Evolutionary conservation across 208 protist species (phyloP).

Genomic region (Acanthamoeba culbertsoni): DNA sequence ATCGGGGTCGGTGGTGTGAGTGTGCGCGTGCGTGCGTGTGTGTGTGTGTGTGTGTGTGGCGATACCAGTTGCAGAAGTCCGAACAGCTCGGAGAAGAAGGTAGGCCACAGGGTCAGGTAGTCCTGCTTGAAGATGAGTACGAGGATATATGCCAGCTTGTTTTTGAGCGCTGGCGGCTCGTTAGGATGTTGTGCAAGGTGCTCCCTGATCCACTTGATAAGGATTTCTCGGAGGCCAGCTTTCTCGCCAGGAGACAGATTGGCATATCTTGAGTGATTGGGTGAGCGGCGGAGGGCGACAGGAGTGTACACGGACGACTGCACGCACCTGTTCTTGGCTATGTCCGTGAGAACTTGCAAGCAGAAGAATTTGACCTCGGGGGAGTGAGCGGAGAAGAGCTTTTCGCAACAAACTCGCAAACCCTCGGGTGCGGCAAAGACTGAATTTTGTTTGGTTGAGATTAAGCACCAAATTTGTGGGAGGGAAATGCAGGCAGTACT

Average conservation of each 20-base stretch:
- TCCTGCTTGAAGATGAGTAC: constrained; percentile 75
- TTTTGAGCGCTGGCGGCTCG: constrained; percentile 64
- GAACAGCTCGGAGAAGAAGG: constrained; percentile 62
- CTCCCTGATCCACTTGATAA: constrained; percentile 61
- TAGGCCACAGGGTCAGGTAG: constrained; percentile 64
- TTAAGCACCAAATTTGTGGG: neutral
- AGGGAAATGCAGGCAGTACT: neutral
- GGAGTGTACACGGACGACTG: no score
- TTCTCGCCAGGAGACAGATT: constrained; percentile 32
- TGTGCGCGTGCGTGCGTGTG: no score
- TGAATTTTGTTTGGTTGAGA: neutral
- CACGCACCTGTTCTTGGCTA: constrained; percentile 53
- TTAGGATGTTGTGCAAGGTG: constrained; percentile 36
- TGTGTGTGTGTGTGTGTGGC: no score
- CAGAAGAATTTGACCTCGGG: constrained; percentile 71
- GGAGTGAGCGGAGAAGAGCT: constrained; percentile 40
- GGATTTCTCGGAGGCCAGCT: constrained; percentile 36
- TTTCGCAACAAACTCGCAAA: constrained; percentile 68
- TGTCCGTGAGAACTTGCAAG: constrained; percentile 67
- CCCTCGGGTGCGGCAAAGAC: constrained; percentile 44
- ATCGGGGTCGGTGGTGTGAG: no score
- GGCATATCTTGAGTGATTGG: no score
- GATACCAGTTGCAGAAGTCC: neutral
- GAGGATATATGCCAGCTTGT: constrained; percentile 69
- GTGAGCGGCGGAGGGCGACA: no score